Percentiles rank a stretch among this genome's conserved stretches.
These are phyloP conservation scores for Albugo candida DNA, from an alignment of 352 stramenopile genomes.

Conservation along the genomic window DNA sequence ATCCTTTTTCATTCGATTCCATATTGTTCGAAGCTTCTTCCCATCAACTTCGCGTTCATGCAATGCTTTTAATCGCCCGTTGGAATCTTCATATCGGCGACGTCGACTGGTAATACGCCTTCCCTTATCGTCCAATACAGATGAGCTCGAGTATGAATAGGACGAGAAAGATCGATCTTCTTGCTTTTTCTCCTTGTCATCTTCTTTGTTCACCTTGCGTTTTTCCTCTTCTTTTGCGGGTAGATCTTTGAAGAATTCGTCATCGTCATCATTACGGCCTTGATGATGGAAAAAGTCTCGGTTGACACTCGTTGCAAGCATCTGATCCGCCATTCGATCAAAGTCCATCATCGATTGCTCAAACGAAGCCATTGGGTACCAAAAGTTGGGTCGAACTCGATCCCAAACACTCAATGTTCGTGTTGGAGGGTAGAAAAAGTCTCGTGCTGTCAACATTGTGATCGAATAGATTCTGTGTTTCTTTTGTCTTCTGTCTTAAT, in stretches of 20 bases:
- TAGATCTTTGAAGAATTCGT: conserved; percentile 33
- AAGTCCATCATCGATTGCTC: conserved; percentile 33
- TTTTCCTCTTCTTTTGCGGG: conserved; percentile 9
- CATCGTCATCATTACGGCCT: conserved; percentile 13
- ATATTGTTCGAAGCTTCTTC: conserved; percentile 20
- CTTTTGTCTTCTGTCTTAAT: too few species aligned
- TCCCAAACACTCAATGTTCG: conserved; percentile 38
- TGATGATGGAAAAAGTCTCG: conserved; percentile 11
- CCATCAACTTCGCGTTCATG: conserved; percentile 20
- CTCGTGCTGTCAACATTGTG: too few species aligned
- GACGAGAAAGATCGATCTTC: conserved; percentile 13
- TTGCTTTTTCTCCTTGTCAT: conserved; percentile 1
- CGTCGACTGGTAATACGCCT: conserved; percentile 13
- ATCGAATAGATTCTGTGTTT: too few species aligned
- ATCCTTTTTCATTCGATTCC: conserved; percentile 13
- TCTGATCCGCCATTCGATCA: too few species aligned
- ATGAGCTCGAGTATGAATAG: conserved; percentile 26
- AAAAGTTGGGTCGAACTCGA: conserved; percentile 24
- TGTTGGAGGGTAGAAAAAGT: too few species aligned
- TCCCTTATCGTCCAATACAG: conserved; percentile 19
- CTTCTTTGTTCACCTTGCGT: too few species aligned
- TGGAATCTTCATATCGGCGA: conserved; percentile 26
- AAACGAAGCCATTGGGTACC: conserved; percentile 33
- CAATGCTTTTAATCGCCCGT: conserved; percentile 19
- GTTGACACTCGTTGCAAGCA: conserved; percentile 16